Evolutionary conservation across 495 filamentous ascomycete species (phyloP).

Genomic region (Neurospora hispaniola): DNA sequence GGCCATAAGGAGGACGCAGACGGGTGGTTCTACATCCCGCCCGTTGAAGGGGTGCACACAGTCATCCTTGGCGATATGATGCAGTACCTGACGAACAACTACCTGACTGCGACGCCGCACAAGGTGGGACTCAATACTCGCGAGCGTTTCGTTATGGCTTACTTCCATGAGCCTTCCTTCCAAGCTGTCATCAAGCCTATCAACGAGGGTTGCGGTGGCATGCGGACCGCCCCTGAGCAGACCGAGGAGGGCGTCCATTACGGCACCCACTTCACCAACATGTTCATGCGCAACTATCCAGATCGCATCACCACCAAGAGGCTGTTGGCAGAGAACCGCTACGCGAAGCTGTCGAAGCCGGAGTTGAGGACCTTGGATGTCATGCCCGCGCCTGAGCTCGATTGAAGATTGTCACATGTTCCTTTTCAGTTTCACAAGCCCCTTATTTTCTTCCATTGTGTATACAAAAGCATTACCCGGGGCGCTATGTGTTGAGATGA

Average conservation of each 20-base stretch:
- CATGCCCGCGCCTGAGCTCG: background rate
- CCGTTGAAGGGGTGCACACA: slow-evolving; percentile 26
- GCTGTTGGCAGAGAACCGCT: slow-evolving; percentile 21
- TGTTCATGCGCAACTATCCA: slow-evolving; percentile 38
- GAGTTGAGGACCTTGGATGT: slow-evolving; percentile 21
- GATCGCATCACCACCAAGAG: slow-evolving; percentile 33
- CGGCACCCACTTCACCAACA: slow-evolving; percentile 39
- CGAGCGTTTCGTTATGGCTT: slow-evolving; percentile 32
- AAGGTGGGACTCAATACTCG: slow-evolving; percentile 36
- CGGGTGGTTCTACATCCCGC: slow-evolving; percentile 33
- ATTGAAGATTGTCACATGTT: background rate
- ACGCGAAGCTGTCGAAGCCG: slow-evolving; percentile 10
- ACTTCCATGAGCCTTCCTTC: slow-evolving; percentile 40
- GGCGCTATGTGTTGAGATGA: background rate
- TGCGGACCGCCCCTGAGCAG: background rate
- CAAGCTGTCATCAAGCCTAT: slow-evolving; percentile 30
- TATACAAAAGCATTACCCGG: background rate
- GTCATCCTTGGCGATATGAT: slow-evolving; percentile 40
- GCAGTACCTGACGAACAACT: slow-evolving; percentile 33
- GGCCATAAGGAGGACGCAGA: slow-evolving; percentile 32
- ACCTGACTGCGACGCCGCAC: slow-evolving; percentile 33
- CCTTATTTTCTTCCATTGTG: background rate
- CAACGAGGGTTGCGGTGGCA: slow-evolving; percentile 13
- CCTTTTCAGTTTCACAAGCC: background rate
- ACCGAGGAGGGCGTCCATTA: slow-evolving; percentile 29